These are phyloP conservation scores for Magnaporthiopsis incrustans DNA, from an alignment of 2,329 filamentous ascomycete species.

Conservation along the genomic window DNA sequence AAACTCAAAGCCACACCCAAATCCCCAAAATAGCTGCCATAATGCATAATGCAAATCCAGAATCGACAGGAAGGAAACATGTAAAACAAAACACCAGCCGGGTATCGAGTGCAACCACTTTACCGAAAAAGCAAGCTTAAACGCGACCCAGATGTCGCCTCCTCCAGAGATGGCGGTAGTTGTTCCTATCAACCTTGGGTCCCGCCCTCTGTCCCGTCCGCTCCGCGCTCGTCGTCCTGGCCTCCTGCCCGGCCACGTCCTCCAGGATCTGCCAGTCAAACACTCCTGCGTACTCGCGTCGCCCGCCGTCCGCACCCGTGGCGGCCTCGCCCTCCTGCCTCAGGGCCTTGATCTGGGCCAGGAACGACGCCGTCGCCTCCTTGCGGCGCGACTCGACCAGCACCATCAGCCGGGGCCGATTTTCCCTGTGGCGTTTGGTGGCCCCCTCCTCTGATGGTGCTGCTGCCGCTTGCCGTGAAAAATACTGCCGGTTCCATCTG, in stretches of 20 bases:
- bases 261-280: constrained; percentile 33
- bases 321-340: background rate
- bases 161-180: constrained; percentile 2
- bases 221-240: constrained; percentile 8
- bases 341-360: constrained; percentile 18
- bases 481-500: constrained; percentile 21
- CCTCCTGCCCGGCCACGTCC: constrained; percentile 16
- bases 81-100: background rate
- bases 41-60: background rate
- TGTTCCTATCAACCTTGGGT: background rate
- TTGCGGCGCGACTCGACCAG: constrained; percentile 25
- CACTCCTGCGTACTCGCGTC: constrained; percentile 21
- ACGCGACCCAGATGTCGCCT: constrained; percentile 1
- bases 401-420: constrained; percentile 14
- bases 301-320: constrained; percentile 14
- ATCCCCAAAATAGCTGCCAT: background rate
- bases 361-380: constrained; percentile 21
- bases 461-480: background rate
- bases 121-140: background rate
- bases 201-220: background rate
- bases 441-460: too few species aligned
- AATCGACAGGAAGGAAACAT: background rate
- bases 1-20: background rate
- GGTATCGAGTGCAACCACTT: background rate
- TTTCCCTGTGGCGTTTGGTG: background rate